These are phyloP conservation scores for Hymenoscyphus albidus DNA, from an alignment of 2,329 filamentous ascomycete species.

Conservation along the genomic window DNA sequence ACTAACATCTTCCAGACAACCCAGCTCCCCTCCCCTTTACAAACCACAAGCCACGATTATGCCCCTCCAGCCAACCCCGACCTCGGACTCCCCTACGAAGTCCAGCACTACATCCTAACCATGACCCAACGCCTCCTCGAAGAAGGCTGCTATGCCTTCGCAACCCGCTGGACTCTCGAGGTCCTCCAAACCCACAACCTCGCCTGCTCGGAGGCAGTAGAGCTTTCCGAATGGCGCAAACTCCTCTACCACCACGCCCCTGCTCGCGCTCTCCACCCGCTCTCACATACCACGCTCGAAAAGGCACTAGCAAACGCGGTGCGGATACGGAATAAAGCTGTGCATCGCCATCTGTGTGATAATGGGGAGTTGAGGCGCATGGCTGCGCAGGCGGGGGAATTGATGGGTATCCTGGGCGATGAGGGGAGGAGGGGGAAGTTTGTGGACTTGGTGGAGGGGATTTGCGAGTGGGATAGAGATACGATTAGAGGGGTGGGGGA, in stretches of 20 bases:
- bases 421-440: constrained; percentile 29
- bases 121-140: constrained; percentile 34
- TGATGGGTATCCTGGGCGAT: constrained; percentile 33
- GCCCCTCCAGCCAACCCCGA: constrained; percentile 17
- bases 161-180: constrained; percentile 30
- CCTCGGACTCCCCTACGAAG: constrained; percentile 34
- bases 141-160: constrained; percentile 34
- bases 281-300: constrained; percentile 22
- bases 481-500: constrained; percentile 22
- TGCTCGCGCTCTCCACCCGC: constrained; percentile 19
- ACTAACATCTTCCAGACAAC: constrained; percentile 3
- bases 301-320: constrained; percentile 29
- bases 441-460: constrained; percentile 22
- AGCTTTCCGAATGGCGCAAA: constrained; percentile 30
- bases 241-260: constrained; percentile 26
- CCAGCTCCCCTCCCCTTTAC: constrained; percentile 2
- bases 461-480: constrained; percentile 28
- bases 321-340: constrained; percentile 30
- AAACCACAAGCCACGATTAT: background rate
- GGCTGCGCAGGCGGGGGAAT: constrained; percentile 27
- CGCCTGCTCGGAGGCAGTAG: constrained; percentile 32
- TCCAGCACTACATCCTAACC: constrained; percentile 34
- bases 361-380: constrained; percentile 29
- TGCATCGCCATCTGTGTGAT: constrained; percentile 32
- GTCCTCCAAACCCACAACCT: constrained; percentile 24